Conservation (phyloP, 306 rosid species). For the Prunus mira region DNA sequence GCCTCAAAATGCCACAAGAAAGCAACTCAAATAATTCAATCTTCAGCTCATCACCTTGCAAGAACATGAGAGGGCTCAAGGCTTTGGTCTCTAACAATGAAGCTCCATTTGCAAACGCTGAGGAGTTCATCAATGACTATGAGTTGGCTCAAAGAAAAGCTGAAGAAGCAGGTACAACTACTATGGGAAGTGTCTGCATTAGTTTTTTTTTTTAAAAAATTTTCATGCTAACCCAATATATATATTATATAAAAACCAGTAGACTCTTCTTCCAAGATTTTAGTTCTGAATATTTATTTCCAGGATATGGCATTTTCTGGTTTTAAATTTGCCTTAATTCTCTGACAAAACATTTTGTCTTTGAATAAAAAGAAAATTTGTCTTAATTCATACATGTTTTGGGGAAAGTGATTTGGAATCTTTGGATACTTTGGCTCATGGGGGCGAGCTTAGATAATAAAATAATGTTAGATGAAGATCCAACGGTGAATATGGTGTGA, state of each 20-base stretch:
- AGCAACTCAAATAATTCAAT: constrained; percentile 28
- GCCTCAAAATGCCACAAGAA: constrained; percentile 63
- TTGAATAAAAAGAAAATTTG: background rate
- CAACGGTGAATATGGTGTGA: background rate
- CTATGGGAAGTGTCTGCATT: no score
- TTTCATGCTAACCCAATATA: no score
- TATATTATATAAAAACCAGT: background rate
- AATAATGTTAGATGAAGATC: background rate
- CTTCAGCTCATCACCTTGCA: constrained; percentile 51
- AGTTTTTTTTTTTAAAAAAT: no score
- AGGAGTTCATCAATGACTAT: constrained; percentile 75
- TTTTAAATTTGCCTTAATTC: background rate
- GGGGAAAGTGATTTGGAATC: background rate
- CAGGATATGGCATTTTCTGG: no score
- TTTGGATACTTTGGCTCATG: background rate
- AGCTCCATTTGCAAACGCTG: constrained; percentile 33
- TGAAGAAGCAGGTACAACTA: constrained; percentile 83
- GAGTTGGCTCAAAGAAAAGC: constrained; percentile 97
- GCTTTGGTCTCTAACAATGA: constrained; percentile 41
- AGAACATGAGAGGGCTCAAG: constrained; percentile 68
- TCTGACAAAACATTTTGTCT: background rate
- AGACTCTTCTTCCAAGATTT: background rate
- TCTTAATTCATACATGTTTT: background rate
- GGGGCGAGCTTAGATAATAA: background rate
- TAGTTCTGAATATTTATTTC: background rate